These are phyloP conservation scores for Plasmodium gaboni DNA, from an alignment of 169 alveolate genomes.

Conservation along the genomic window DNA sequence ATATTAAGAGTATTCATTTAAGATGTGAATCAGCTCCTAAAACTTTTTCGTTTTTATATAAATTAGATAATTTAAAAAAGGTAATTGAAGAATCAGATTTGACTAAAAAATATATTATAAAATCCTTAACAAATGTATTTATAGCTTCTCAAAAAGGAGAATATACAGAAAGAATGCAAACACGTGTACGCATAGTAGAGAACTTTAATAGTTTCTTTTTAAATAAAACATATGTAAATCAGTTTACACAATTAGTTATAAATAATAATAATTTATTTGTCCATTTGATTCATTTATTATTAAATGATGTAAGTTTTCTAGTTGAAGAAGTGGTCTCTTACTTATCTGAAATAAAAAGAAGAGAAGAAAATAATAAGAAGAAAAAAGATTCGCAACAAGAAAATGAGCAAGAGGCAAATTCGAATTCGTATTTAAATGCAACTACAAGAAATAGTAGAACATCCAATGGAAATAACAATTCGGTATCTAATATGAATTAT, in stretches of 20 bases:
- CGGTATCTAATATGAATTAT: too few species aligned
- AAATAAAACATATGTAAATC: conserved; percentile 79
- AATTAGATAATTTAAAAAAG: conserved; percentile 54
- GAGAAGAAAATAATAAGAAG: conserved; percentile 80
- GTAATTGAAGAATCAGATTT: conserved; percentile 75
- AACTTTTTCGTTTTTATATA: conserved; percentile 79
- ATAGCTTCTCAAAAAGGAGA: conserved; percentile 87
- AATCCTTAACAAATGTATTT: conserved; percentile 85
- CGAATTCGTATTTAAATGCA: background rate
- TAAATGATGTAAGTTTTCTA: conserved; percentile 88
- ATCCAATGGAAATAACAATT: too few species aligned
- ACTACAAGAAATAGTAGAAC: background rate
- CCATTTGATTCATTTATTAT: conserved; percentile 90
- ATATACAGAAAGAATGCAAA: conserved; percentile 85
- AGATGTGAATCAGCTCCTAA: conserved; percentile 89
- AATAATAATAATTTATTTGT: conserved; percentile 86
- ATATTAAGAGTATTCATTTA: conserved; percentile 87
- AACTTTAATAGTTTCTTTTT: conserved; percentile 80
- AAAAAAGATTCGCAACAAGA: conserved; percentile 63
- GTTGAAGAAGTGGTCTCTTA: conserved; percentile 91
- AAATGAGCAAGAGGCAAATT: conserved; percentile 19
- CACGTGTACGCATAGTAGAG: conserved; percentile 85
- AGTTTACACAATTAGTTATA: conserved; percentile 81
- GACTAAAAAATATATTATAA: conserved; percentile 81
- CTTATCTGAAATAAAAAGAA: conserved; percentile 88